Evolutionary conservation across 2,329 filamentous ascomycete species (phyloP), one percentile per base, ranked within the genome.

Genomic region (Furcasterigmium sp.): DNA sequence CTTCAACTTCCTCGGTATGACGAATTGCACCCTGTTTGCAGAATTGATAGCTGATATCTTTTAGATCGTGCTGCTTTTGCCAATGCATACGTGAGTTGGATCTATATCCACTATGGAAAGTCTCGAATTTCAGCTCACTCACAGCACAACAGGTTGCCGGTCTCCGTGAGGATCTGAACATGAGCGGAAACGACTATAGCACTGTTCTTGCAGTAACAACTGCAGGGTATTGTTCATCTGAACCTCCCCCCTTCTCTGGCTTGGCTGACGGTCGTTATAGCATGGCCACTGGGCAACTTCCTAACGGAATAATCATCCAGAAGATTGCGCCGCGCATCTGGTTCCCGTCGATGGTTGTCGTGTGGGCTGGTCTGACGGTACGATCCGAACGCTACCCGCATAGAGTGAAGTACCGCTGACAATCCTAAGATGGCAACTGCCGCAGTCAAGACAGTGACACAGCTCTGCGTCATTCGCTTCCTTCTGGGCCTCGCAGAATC

Each of bases 101-200:
- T n/a, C n/a, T n/a, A n/a, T n/a, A n/a, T n/a, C n/a, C n/a, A n/a
- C n/a, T n/a, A n/a, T n/a, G n/a, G n/a, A n/a, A n/a, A n/a, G n/a
- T n/a, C n/a, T n/a, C n/a, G n/a, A n/a, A n/a, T n/a, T n/a, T n/a
- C n/a, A n/a, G n/a, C 34, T 14, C 6, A 13, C 35, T 43, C 11
- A 43, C 20, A 21, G 18, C n/a, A 18, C 21, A 0, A 5, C 26
- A 49, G 46, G 43, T 84, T 13, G 79, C 78, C 6, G 77, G 78
- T 0, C 61, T 84, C 6, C 71, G 78, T 41, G 67, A 67, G 26
- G 78, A 82, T 35, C 68, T 85, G 5, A 51, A 65, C 0, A 58
- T 85, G 32, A 59, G 53, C 5, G 72, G 73, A 17, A 76, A 81
- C 50, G 78, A 84, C 50, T 85, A 82, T 63, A 85, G 85, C 46